A percentile compares a stretch with the other conserved stretches of the same genome.
These are phyloP conservation scores for Chytriomyces sp. DNA, from an alignment of 192 early-diverging fungal species.

Conservation along the genomic window DNA sequence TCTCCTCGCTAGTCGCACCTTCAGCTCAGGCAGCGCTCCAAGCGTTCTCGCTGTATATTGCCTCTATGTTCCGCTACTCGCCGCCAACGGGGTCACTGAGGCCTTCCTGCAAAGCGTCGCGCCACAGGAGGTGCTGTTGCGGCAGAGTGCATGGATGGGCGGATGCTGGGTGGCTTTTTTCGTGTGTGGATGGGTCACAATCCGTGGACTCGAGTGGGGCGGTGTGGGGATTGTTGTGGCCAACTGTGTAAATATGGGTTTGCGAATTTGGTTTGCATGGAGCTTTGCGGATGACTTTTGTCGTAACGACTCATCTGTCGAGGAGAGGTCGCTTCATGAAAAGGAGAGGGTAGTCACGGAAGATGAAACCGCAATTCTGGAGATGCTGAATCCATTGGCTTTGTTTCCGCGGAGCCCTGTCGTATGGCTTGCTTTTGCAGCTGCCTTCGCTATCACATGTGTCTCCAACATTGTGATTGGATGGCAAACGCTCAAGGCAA, in stretches of 20 bases:
- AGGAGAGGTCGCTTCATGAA: too few species aligned
- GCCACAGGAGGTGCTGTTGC: constrained; percentile 57
- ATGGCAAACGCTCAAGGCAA: constrained; percentile 52
- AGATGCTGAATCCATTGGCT: constrained; percentile 14
- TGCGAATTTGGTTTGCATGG: constrained; percentile 76
- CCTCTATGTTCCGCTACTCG: constrained; percentile 91
- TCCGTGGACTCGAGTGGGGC: constrained; percentile 62
- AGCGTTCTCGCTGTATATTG: constrained; percentile 76
- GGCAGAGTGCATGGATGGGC: constrained; percentile 75
- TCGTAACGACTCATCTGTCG: neutral
- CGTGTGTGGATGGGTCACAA: constrained; percentile 58
- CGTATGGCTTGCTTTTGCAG: constrained; percentile 50
- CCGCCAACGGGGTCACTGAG: constrained; percentile 93
- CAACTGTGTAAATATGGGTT: constrained; percentile 81
- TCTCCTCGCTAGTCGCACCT: constrained; percentile 59
- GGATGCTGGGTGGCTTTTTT: constrained; percentile 73
- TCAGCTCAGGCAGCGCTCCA: constrained; percentile 41
- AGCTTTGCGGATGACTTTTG: constrained; percentile 68
- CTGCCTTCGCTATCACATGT: constrained; percentile 55
- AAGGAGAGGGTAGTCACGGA: neutral
- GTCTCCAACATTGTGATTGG: constrained; percentile 58
- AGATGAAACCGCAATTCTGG: neutral
- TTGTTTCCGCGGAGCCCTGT: constrained; percentile 44
- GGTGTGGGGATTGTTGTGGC: constrained; percentile 80
- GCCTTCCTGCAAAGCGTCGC: constrained; percentile 90